Base-by-base conservation (phyloP, 306 rosid species). In the Canavalia gladiata region DNA sequence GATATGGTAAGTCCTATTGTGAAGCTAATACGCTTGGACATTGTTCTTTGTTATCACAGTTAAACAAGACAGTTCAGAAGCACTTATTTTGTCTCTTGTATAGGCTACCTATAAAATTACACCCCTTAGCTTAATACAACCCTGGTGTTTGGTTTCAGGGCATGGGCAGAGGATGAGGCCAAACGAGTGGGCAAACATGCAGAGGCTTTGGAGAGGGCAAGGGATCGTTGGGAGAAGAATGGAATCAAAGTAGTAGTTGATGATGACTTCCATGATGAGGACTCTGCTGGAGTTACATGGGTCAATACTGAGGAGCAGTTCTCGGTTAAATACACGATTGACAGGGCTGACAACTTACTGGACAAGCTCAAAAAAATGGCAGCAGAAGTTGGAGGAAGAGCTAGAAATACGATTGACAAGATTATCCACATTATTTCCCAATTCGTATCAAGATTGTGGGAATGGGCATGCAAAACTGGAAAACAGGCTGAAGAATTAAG, bases 131-230 rank as follows among this genome's bases (percentile, higher is more conserved):
- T 49, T 63, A 50, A 37, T 54, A 29, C 68, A 37, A 42, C 28
- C 46, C 1, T 7, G 60, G 33, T 71, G 35, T 49, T 78, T 64
- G 78, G 52, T 45, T 73, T 74, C 87, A 94, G 98, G 87, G 76
- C 90, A 13, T 50, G 97, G 97, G 92, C 95, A 0, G 95, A 92
- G 86, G 94, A 89, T 39, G 97, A 92, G 85, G 92, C 95, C 9
- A 89, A 85, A 83, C 82, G 91, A 81, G 97, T 91, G 69, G 86
- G 91, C 66, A 94, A 87, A 86, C 91, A 88, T 47, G 94, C 90
- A 39, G 86, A 83, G 81, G 78, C 84, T 18, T 89, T 93, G 11
- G 97, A 8, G 92, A 92, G 74, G 82, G 91, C 97, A 50, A 83
- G 94, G 68, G 90, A 85, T 77, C 87, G 89, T 68, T 91, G 95